Conservation (phyloP, 768 basidiomycete species). For the Tricholoma sp. region DNA sequence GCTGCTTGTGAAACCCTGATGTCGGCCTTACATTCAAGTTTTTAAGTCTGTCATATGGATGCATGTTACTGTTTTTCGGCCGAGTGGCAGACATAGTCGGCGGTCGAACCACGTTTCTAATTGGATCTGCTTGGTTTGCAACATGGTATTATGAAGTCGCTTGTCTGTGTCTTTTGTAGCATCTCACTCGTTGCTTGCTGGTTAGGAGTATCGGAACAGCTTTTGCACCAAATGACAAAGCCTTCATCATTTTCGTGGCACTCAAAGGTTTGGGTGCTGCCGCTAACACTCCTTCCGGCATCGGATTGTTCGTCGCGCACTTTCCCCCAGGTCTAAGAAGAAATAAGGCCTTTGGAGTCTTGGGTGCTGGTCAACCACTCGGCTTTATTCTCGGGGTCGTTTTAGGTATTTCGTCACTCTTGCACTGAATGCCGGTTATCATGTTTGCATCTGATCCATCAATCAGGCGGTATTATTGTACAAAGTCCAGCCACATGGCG, state of each 20-base stretch:
- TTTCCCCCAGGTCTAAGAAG: background rate
- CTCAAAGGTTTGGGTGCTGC: conserved; percentile 1
- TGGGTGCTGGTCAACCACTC: conserved; percentile 1
- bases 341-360: background rate
- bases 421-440: background rate
- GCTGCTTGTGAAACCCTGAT: background rate
- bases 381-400: conserved; percentile 2
- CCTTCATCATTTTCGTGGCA: background rate
- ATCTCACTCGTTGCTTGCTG: too few species aligned
- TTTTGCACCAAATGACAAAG: too few species aligned
- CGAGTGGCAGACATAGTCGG: background rate
- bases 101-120: background rate
- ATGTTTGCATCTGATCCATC: background rate
- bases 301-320: background rate
- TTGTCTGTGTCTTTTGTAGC: too few species aligned
- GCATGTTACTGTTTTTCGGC: conserved; percentile 1
- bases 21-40: background rate
- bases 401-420: background rate
- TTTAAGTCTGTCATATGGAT: background rate
- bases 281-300: background rate
- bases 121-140: conserved; percentile 1
- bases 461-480: background rate
- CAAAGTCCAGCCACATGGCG: too few species aligned
- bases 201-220: too few species aligned
- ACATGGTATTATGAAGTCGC: background rate